Evolutionary conservation across 1,284 basidiomycete species (phyloP).

Genomic region (Apiotrichum domesticum): DNA sequence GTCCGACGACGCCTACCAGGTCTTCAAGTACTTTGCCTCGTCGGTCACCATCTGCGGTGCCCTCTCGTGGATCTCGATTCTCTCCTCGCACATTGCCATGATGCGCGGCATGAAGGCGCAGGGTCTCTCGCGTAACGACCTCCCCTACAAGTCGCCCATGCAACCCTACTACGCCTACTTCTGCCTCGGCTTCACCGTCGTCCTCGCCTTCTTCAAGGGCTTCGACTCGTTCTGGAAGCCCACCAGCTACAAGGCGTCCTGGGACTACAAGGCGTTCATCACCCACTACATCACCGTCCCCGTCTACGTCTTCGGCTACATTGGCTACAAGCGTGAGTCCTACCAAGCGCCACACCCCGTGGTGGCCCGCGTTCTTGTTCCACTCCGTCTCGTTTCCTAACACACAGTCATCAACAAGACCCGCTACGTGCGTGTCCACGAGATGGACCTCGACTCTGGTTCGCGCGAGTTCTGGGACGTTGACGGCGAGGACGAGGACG

Average conservation of each 20-base stretch:
- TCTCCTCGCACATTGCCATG: slow-evolving; percentile 62
- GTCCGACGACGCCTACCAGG: slow-evolving; percentile 34
- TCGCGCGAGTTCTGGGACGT: slow-evolving; percentile 62
- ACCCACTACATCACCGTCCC: slow-evolving; percentile 50
- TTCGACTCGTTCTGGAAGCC: slow-evolving; percentile 56
- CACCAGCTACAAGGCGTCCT: background rate
- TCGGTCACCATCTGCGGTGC: slow-evolving; percentile 64
- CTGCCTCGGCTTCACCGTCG: slow-evolving; percentile 54
- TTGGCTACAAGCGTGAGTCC: slow-evolving; percentile 52
- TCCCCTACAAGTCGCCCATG: slow-evolving; percentile 60
- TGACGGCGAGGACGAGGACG: slow-evolving; percentile 44
- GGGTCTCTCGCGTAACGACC: slow-evolving; percentile 57
- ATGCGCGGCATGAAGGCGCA: slow-evolving; percentile 64
- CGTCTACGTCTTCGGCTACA: slow-evolving; percentile 56
- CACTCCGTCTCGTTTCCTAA: background rate
- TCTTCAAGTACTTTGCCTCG: slow-evolving; percentile 66
- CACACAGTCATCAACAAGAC: slow-evolving; percentile 51
- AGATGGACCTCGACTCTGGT: slow-evolving; percentile 62
- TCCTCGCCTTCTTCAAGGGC: slow-evolving; percentile 62
- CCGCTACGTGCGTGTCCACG: slow-evolving; percentile 51
- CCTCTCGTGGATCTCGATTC: slow-evolving; percentile 65
- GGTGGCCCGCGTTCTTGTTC: too few relatives aligned
- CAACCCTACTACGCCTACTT: slow-evolving; percentile 47
- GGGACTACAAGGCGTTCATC: slow-evolving; percentile 56
- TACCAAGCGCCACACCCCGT: background rate